phyloP scores from a whole-genome alignment of 352 stramenopile species.

The Globisporangium okanoganense region DNA sequence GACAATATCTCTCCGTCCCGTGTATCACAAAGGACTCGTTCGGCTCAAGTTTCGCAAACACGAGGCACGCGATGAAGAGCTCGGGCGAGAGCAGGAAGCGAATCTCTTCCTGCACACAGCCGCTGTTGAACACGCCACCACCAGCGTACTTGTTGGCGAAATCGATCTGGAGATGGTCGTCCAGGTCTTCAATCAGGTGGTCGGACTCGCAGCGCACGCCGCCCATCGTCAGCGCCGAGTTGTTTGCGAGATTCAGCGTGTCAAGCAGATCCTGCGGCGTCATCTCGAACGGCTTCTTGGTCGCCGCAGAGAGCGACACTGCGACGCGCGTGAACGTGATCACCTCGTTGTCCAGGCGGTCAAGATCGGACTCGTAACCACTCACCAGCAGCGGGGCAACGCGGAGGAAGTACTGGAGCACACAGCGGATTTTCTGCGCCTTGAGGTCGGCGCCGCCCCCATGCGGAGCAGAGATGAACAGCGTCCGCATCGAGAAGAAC shows the following conservation, averaged over 20 bases:
- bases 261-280: constrained; percentile 21
- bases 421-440: constrained; percentile 59
- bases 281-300: constrained; percentile 4
- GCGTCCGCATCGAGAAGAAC: constrained; percentile 40
- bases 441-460: constrained; percentile 36
- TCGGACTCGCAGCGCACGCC: constrained; percentile 31
- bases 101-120: constrained; percentile 84
- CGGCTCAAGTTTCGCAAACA: constrained; percentile 57
- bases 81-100: constrained; percentile 75
- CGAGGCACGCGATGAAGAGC: constrained; percentile 55
- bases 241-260: background rate
- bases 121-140: constrained; percentile 63
- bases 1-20: constrained; percentile 55
- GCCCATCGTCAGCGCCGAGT: constrained; percentile 7
- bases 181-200: constrained; percentile 59
- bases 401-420: constrained; percentile 69
- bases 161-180: constrained; percentile 67
- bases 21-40: constrained; percentile 73
- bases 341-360: constrained; percentile 26
- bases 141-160: constrained; percentile 83
- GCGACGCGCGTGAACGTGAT: constrained; percentile 58
- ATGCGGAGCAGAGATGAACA: constrained; percentile 29
- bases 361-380: background rate
- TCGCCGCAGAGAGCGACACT: constrained; percentile 18
- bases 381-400: constrained; percentile 30